phyloP scores from a whole-genome alignment of 1,139 yeast genomes.

The Spencermartinsiella ligniputridi region DNA sequence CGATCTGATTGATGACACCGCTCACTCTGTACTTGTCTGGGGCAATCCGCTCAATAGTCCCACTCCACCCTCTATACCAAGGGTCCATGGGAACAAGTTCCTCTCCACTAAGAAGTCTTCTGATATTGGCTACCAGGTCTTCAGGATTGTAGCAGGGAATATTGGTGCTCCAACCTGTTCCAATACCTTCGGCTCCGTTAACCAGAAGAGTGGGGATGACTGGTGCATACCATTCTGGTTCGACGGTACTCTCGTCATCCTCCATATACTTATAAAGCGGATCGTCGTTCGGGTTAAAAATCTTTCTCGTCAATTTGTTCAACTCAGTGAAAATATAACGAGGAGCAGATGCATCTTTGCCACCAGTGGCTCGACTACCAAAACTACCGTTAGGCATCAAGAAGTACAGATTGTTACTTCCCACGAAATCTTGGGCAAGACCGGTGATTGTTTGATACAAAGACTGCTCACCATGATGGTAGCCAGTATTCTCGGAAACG shows the following conservation, averaged over 20 bases:
- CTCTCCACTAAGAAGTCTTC: constrained; percentile 68
- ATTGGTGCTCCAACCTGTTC: constrained; percentile 97
- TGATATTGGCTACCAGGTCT: constrained; percentile 73
- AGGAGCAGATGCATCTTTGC: constrained; percentile 98
- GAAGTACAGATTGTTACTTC: constrained; percentile 82
- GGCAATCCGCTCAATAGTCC: constrained; percentile 57
- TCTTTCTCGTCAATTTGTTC: constrained; percentile 64
- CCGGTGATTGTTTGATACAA: constrained; percentile 87
- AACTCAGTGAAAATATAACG: constrained; percentile 93
- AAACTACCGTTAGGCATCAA: constrained; percentile 92
- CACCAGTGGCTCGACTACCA: constrained; percentile 96
- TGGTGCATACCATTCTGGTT: constrained; percentile 95
- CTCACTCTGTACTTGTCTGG: constrained; percentile 66
- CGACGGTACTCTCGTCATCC: constrained; percentile 92
- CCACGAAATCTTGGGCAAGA: constrained; percentile 91
- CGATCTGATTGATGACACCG: constrained; percentile 80
- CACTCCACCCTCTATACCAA: constrained; percentile 97
- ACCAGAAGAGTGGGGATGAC: constrained; percentile 88
- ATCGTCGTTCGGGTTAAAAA: constrained; percentile 78
- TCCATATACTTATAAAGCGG: constrained; percentile 74
- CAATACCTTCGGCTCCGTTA: constrained; percentile 97
- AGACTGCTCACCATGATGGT: constrained; percentile 94
- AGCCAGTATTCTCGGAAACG: constrained; percentile 84
- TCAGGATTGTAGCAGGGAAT: constrained; percentile 87
- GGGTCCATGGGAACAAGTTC: constrained; percentile 74